Percentiles rank a stretch among this genome's conserved stretches.
Evolutionary conservation across 805 yeast species (phyloP).

Genomic region (Kuraishia ogatae): DNA sequence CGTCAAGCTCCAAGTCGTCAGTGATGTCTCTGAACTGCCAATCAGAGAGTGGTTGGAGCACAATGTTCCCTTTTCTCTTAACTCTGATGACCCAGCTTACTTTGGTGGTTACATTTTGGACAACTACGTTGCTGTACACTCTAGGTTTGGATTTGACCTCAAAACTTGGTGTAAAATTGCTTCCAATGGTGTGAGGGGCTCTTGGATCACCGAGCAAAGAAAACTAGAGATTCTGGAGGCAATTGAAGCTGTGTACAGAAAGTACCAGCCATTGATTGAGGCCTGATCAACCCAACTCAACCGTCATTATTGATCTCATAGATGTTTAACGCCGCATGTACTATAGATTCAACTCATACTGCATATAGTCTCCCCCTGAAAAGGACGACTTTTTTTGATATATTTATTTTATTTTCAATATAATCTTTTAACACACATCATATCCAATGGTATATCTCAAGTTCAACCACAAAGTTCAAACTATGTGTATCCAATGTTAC

Average conservation of each 20-base stretch:
- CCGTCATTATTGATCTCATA: not conserved
- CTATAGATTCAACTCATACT: not conserved
- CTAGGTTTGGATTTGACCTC: conserved; percentile 51
- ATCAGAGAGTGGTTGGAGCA: conserved; percentile 49
- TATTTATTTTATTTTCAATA: not conserved
- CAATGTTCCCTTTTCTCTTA: conserved; percentile 64
- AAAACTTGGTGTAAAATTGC: conserved; percentile 60
- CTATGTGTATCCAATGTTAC: too few relatives aligned
- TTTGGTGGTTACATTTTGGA: conserved; percentile 81
- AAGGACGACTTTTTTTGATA: not conserved
- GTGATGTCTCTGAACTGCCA: conserved; percentile 61
- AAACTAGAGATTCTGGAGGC: conserved; percentile 35
- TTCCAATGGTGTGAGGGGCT: conserved; percentile 57
- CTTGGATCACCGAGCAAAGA: conserved; percentile 58
- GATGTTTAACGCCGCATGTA: not conserved
- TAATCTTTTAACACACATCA: not conserved
- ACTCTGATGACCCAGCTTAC: conserved; percentile 76
- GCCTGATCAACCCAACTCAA: not conserved
- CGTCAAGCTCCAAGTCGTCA: conserved; percentile 65
- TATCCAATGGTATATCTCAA: not conserved
- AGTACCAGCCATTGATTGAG: conserved; percentile 14
- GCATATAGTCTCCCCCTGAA: not conserved
- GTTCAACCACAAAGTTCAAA: not conserved
- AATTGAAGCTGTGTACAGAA: conserved; percentile 32
- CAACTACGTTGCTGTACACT: conserved; percentile 60